Percentiles rank a stretch among this genome's conserved stretches.
Evolutionary conservation across 495 filamentous ascomycete genomes (phyloP).

Genomic region (Neurospora discreta): DNA sequence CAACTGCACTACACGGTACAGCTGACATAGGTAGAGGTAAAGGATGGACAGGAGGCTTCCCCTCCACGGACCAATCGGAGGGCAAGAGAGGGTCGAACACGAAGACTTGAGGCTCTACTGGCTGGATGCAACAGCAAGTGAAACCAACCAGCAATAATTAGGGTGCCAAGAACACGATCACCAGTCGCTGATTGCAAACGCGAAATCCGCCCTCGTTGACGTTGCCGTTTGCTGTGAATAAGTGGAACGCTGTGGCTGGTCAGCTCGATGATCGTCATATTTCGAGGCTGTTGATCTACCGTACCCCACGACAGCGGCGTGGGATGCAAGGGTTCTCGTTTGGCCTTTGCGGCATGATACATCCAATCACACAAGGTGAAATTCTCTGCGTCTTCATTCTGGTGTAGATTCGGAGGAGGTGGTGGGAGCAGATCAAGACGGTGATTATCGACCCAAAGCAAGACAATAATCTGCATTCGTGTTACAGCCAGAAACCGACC

Average conservation of each 20-base stretch:
- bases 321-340: not conserved
- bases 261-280: not conserved
- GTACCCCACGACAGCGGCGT: not conserved
- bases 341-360: not conserved
- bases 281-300: not conserved
- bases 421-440: not conserved
- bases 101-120: not conserved
- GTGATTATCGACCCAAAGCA: not conserved
- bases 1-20: not conserved
- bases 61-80: not conserved
- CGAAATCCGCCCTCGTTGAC: not conserved
- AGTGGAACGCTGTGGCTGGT: not conserved
- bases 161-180: not conserved
- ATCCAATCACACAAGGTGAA: not conserved
- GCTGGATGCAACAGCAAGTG: not conserved
- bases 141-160: not conserved
- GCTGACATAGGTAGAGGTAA: not conserved
- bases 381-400: not conserved
- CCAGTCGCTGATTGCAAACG: not conserved
- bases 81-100: not conserved
- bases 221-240: not conserved
- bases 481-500: not conserved
- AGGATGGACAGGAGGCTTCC: not conserved
- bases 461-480: not conserved
- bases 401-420: not conserved